Percentiles rank a stretch among this genome's conserved stretches.
phyloP scores from a whole-genome alignment of 176 grass and related monocot species.

The Chloris gayana region DNA sequence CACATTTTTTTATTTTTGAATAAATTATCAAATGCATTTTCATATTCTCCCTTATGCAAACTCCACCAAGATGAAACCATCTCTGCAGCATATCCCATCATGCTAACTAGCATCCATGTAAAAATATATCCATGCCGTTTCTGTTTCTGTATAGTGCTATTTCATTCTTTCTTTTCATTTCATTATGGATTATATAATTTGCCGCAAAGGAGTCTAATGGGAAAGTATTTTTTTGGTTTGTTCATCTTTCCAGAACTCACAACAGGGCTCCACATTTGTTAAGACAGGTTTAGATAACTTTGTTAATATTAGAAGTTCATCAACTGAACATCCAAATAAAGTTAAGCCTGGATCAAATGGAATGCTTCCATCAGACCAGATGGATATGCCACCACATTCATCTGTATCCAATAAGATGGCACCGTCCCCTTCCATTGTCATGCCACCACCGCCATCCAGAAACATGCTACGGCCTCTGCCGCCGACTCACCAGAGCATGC shows the following conservation, averaged over 20 bases:
- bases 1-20: background rate
- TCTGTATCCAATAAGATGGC: constrained; percentile 30
- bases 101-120: background rate
- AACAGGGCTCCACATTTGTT: constrained; percentile 84
- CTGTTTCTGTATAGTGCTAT: constrained; percentile 2
- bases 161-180: constrained; percentile 10
- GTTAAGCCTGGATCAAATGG: constrained; percentile 51
- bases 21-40: background rate
- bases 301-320: constrained; percentile 40
- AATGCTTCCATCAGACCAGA: constrained; percentile 35
- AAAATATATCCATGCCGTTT: constrained; percentile 23
- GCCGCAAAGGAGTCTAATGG: constrained; percentile 46
- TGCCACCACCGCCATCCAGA: constrained; percentile 26
- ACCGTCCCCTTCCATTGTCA: constrained; percentile 24
- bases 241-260: constrained; percentile 95
- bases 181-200: constrained; percentile 17
- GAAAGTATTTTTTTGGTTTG: constrained; percentile 48
- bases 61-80: constrained; percentile 22
- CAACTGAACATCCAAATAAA: constrained; percentile 49
- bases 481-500: constrained; percentile 18
- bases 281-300: constrained; percentile 82
- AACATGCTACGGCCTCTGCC: constrained; percentile 18
- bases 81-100: background rate
- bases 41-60: constrained; percentile 10
- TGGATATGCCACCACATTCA: constrained; percentile 25